phyloP scores from a whole-genome alignment of 768 basidiomycete species.

The Russula abietina region DNA sequence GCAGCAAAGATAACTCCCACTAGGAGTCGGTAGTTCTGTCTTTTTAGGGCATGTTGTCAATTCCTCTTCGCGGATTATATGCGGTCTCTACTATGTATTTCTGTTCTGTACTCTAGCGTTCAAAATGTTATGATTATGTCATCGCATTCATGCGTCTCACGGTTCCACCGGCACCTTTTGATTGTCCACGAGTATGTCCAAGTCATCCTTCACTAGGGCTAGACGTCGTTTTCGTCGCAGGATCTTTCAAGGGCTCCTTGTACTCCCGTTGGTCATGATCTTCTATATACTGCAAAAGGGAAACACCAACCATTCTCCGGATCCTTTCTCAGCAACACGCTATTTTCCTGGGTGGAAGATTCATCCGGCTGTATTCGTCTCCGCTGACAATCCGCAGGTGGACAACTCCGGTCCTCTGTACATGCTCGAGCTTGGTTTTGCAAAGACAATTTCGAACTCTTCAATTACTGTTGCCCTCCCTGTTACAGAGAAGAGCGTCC shows the following conservation, averaged over 20 bases:
- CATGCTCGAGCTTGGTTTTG: constrained; percentile 19
- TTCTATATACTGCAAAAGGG: neutral
- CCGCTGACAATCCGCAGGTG: neutral
- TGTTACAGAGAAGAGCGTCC: constrained; percentile 3
- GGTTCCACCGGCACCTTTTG: neutral
- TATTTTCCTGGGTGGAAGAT: constrained; percentile 14
- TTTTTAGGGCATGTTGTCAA: neutral
- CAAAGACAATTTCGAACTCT: constrained; percentile 6
- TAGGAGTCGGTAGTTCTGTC: neutral
- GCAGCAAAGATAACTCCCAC: constrained; percentile 32
- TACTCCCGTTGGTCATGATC: neutral
- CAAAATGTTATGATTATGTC: constrained; percentile 7
- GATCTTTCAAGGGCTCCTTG: neutral
- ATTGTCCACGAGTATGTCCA: constrained; percentile 2
- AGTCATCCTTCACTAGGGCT: constrained; percentile 2
- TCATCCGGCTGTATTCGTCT: neutral
- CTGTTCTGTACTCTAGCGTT: neutral
- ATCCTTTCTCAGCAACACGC: neutral
- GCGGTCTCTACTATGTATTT: neutral
- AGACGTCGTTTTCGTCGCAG: constrained; percentile 2
- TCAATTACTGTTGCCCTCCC: constrained; percentile 14
- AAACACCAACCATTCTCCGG: neutral
- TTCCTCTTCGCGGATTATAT: neutral
- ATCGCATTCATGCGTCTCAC: neutral
- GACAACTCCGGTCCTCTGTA: constrained; percentile 15